phyloP scores from a whole-genome alignment of 768 basidiomycete species.

The Tulasnella sp. region DNA sequence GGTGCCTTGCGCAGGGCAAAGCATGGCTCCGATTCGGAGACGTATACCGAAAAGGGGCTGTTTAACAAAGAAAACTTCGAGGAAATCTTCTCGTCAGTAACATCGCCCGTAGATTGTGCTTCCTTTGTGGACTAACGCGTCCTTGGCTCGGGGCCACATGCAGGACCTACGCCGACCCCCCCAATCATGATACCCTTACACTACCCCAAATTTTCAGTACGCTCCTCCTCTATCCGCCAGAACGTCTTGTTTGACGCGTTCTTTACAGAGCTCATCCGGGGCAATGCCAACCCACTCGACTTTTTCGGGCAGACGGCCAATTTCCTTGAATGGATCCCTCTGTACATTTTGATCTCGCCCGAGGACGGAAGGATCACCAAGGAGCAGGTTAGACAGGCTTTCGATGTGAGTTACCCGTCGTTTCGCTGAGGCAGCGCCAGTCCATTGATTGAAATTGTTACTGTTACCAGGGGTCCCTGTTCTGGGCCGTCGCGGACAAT shows the following conservation, averaged over 20 bases:
- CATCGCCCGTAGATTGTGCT: not conserved
- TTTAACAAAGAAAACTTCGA: not conserved
- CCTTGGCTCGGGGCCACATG: not conserved
- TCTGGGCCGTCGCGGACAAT: no score
- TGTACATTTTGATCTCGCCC: constrained; percentile 2
- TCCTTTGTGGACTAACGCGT: no score
- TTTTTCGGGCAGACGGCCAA: constrained; percentile 1
- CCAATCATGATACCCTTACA: constrained; percentile 3
- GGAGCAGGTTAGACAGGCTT: not conserved
- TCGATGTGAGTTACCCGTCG: not conserved
- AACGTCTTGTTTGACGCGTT: not conserved
- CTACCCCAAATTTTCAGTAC: not conserved
- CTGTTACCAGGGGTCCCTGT: no score
- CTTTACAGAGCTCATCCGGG: not conserved
- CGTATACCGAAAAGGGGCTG: constrained; percentile 2
- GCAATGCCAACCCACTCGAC: constrained; percentile 5
- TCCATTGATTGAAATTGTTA: no score
- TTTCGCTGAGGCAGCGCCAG: no score
- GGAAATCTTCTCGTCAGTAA: constrained; percentile 8
- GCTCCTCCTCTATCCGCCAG: not conserved
- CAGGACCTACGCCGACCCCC: constrained; percentile 8
- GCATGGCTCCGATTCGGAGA: constrained; percentile 9
- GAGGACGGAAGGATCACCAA: constrained; percentile 7
- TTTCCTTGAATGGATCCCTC: not conserved
- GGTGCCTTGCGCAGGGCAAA: not conserved